Base-by-base conservation (phyloP, 345 rosid genomes). In the Gossypium longicalyx region DNA sequence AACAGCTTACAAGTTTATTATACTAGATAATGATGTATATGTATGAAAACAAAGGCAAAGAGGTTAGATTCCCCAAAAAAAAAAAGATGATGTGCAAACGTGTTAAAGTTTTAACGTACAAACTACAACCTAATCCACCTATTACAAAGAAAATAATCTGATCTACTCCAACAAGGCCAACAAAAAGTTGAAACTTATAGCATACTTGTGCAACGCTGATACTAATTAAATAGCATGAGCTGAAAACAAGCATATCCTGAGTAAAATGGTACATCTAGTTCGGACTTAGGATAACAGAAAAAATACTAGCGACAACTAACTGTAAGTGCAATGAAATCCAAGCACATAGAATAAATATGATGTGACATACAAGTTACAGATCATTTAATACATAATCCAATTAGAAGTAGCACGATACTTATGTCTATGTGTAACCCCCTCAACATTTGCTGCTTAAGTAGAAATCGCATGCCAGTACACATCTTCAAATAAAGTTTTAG, bases 1-100 rank as follows among this genome's bases (percentile, higher is more conserved):
- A 90, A 81, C 78, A 77, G 73, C 86, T 82, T 64, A 79, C 80
- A 74, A 95, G 91, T 89, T 87, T 93, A 80, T 95, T 93, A 86
- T 81, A 83, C 99, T 91, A 62, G 79, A 86, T 72, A 73, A 80
- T 61, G 20, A 34, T 58, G 29, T 77, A 70, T 10, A 43, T 71
- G 59, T 6, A n/a, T 49, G 77, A 67, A 61, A 72, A 48, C 54
- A 75, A 34, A 34, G 47, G 48, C 52, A 19, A 62, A 76, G n/a
- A 44, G 17, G 47, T 60, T 53, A 74, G 76, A 51, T 17, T 49
- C 23, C 7, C 41, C 41, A 34, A 34, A 34, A 34, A 34, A 29
- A 52, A 56, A 74, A 61, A 80, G 16, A 13, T 22, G 52, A 65
- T 48, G 8, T 23, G 48, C 72, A 60, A 45, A 63, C 53, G 15